Evolutionary conservation across 208 protist genomes (phyloP).

Genomic region (Leishmania turanica): DNA sequence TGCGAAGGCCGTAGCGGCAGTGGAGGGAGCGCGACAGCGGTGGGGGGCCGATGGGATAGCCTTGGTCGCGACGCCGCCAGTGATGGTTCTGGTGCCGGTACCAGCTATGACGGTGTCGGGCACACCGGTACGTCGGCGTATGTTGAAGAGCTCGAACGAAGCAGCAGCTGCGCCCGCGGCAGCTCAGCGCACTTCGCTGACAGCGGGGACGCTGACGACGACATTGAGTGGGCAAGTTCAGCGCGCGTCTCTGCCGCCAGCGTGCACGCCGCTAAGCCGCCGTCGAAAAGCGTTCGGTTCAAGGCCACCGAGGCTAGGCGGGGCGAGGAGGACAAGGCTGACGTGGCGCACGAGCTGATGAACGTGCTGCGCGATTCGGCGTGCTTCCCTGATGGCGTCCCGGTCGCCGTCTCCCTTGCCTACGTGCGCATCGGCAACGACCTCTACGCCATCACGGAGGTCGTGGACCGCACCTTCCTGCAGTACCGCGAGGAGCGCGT

Average conservation of each 20-base stretch:
- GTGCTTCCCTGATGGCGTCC: conserved; percentile 46
- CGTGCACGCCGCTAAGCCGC: neutral
- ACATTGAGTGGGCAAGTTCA: neutral
- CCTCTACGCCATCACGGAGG: conserved; percentile 67
- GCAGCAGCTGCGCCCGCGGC: neutral
- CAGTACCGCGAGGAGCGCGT: conserved; percentile 74
- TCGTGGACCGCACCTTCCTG: conserved; percentile 68
- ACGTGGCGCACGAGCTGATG: conserved; percentile 9
- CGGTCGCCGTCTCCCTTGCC: conserved; percentile 46
- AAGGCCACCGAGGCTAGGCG: neutral
- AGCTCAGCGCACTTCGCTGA: neutral
- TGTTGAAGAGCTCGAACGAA: neutral
- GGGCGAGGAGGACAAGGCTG: neutral
- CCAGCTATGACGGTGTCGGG: neutral
- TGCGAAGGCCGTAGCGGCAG: neutral
- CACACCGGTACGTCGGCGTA: neutral
- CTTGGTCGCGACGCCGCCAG: neutral
- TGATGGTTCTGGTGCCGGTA: neutral
- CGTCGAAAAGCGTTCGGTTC: neutral
- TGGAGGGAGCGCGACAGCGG: neutral
- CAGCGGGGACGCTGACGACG: neutral
- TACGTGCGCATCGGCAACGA: conserved; percentile 70
- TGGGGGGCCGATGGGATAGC: neutral
- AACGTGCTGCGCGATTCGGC: conserved; percentile 23
- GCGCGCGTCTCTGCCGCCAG: neutral